Conservation (phyloP, 176 grass and related monocot species). For the Rhipidocladum racemiflorum region DNA sequence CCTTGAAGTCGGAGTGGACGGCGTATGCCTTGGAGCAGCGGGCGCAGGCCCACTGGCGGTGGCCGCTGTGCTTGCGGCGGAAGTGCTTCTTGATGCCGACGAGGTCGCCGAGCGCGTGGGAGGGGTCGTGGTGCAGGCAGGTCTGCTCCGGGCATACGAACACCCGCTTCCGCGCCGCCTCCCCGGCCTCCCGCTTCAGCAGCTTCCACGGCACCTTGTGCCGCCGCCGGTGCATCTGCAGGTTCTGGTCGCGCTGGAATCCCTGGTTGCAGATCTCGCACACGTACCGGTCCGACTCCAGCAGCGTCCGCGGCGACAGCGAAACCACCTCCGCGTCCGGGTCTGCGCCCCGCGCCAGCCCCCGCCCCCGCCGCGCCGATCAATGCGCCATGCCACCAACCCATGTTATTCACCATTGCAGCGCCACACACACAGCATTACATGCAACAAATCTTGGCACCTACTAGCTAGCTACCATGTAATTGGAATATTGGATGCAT, state of each 20-base stretch:
- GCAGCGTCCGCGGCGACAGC: constrained; percentile 84
- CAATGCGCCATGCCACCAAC: neutral
- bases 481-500: constrained; percentile 27
- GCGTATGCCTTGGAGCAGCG: constrained; percentile 96
- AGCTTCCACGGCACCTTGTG: constrained; percentile 99
- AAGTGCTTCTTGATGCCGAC: constrained; percentile 99
- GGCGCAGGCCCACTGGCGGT: constrained; percentile 86
- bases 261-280: constrained; percentile 99
- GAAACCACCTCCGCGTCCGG: constrained; percentile 98
- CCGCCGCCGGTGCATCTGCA: constrained; percentile 99
- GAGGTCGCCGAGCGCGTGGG: constrained; percentile 89
- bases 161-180: constrained; percentile 82
- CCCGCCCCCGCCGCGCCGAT: neutral
- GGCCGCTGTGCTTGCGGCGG: constrained; percentile 92
- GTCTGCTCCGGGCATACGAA: constrained; percentile 94
- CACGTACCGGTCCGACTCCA: constrained; percentile 96
- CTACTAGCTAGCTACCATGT: neutral
- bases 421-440: neutral
- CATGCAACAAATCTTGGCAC: constrained; percentile 8
- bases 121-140: constrained; percentile 92
- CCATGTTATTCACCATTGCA: neutral
- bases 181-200: constrained; percentile 78
- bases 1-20: constrained; percentile 99
- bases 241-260: constrained; percentile 99
- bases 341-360: constrained; percentile 52